Conservation (phyloP, 2,329 filamentous ascomycete genomes). For the Xylariomycetidae sp. region DNA sequence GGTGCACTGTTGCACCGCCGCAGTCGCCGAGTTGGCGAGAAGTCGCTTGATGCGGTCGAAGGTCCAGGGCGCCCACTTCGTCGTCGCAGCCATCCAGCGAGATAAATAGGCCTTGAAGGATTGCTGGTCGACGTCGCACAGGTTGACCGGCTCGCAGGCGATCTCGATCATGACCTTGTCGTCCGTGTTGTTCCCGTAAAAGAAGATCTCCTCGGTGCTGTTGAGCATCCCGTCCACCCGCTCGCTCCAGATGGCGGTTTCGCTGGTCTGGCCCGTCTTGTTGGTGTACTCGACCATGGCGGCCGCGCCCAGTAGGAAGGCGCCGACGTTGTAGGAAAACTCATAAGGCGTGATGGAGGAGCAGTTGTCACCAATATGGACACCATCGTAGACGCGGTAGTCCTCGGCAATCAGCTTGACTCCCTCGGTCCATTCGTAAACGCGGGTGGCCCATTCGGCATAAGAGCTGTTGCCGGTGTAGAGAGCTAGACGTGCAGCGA, state of each 20-base stretch:
- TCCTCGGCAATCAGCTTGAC: conserved; percentile 53
- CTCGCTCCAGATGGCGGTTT: conserved; percentile 48
- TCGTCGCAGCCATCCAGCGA: conserved; percentile 56
- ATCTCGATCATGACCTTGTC: conserved; percentile 53
- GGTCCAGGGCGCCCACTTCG: conserved; percentile 58
- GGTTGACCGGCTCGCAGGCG: conserved; percentile 55
- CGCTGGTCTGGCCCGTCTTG: conserved; percentile 18
- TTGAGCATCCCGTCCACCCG: conserved; percentile 52
- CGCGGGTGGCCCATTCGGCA: conserved; percentile 66
- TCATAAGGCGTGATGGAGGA: conserved; percentile 53
- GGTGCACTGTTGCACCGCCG: conserved; percentile 51
- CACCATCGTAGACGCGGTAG: conserved; percentile 59
- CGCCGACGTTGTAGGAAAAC: conserved; percentile 65
- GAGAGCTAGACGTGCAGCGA: conserved; percentile 61
- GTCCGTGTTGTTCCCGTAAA: conserved; percentile 39
- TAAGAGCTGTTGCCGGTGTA: conserved; percentile 77
- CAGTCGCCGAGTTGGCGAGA: conserved; percentile 48
- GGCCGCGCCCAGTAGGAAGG: conserved; percentile 59
- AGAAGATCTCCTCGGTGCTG: conserved; percentile 50
- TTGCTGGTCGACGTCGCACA: conserved; percentile 57
- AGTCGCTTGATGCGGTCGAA: conserved; percentile 45
- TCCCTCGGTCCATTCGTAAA: conserved; percentile 62
- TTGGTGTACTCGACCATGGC: conserved; percentile 62
- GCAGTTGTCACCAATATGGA: conserved; percentile 51
- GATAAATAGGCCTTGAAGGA: conserved; percentile 60